Evolutionary conservation across 371 early-diverging fungal species (phyloP).

Genomic region (Gilbertella persicaria): DNA sequence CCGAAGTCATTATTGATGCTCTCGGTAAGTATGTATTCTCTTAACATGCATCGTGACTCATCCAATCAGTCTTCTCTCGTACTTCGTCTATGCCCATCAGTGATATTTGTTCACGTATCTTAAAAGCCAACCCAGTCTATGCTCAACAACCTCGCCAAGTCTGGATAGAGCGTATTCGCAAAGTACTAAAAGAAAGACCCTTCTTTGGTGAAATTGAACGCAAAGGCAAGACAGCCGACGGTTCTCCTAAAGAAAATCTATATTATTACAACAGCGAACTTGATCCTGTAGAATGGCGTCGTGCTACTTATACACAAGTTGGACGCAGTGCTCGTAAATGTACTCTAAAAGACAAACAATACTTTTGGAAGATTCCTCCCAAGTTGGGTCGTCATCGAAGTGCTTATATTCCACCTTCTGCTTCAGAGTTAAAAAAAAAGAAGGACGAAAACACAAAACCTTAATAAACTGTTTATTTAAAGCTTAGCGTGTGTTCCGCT

Average conservation of each 20-base stretch:
- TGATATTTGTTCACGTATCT: constrained; percentile 51
- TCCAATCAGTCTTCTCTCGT: constrained; percentile 39
- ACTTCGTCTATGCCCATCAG: constrained; percentile 53
- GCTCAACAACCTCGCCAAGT: constrained; percentile 33
- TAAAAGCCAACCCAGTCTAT: constrained; percentile 40
- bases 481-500: constrained; percentile 17
- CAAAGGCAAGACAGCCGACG: constrained; percentile 67
- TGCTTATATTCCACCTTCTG: constrained; percentile 52
- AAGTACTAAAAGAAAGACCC: constrained; percentile 38
- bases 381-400: constrained; percentile 57
- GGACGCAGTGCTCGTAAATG: constrained; percentile 67
- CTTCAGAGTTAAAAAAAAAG: constrained; percentile 18
- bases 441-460: constrained; percentile 2
- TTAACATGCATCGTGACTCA: background rate
- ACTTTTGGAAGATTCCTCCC: constrained; percentile 69
- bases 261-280: constrained; percentile 64
- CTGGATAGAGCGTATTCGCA: constrained; percentile 39
- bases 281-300: constrained; percentile 61
- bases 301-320: constrained; percentile 53
- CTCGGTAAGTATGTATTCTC: constrained; percentile 32
- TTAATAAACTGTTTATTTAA: constrained; percentile 4
- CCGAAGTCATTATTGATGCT: constrained; percentile 51
- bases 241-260: constrained; percentile 60
- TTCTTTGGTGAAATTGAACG: constrained; percentile 64
- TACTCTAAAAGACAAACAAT: constrained; percentile 67